Base-by-base conservation (phyloP, 306 rosid species). In the Fragaria nilgerrensis region DNA sequence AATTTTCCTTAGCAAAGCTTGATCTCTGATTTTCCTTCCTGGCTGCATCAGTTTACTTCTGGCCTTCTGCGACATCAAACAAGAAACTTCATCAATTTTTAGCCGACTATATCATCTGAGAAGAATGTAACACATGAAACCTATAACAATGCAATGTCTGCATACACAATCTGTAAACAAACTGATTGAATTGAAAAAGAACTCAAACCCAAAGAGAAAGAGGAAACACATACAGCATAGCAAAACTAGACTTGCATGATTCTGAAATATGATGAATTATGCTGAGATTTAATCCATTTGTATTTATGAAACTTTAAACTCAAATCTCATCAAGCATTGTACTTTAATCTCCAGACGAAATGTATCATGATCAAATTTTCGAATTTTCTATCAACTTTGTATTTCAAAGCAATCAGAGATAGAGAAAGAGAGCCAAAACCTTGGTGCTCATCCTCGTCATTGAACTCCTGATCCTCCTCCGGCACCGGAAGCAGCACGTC, bases 391-490 rank as follows among this genome's bases (percentile, higher is more conserved):
- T 53, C 59, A 53, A 15, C 11, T 2, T n/a, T 9, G 61, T n/a
- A 52, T 27, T 61, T 61, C 66, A 25, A 59, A 59, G 7, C 66
- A 59, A 55, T n/a, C 23, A 4, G 20, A n/a, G 32, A 56, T 27
- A 1, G 17, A 29, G 3, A 25, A 2, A 22, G 29, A 43, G 47
- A 43, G 47, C 47, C 41, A 19, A 50, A 39, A 34, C 74, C 66
- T 8, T 19, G 39, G 29, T 62, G 7, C 20, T 44, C 66, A 23
- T 88, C 88, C 25, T 86, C 89, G 76, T 89, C 97, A 58, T 74
- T 88, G 74, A 81, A 79, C 72, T 92, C 94, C 62, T 82, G 91
- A 29, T 92, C 97, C 73, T 90, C 97, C 85, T 95, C 98, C 13
- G 91, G 97, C 52, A 95, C 99, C 2, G 97, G 86, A 36, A 85